Evolutionary conservation across 2,329 filamentous ascomycete species (phyloP), one percentile per base, ranked within the genome.

Genomic region (Dactylonectria estremocensis): DNA sequence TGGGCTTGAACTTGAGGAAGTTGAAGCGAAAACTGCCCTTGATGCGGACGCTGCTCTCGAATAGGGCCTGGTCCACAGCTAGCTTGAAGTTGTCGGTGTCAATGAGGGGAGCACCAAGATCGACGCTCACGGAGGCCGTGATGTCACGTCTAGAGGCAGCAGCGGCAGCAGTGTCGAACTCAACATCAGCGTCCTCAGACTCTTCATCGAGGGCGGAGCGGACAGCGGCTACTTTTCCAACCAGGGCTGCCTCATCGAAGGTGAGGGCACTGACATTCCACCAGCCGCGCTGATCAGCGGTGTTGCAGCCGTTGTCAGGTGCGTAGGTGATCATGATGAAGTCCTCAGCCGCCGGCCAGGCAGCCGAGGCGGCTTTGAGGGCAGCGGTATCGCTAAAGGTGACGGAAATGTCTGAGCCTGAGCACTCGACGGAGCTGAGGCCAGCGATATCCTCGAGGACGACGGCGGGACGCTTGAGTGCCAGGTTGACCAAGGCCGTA

Each of bases 361-460:
- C 13, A 11, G 35, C 13, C 2, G 35, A 37, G 35, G 35, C 35
- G 13, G 35, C 35, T 14, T 37, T 14, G 13, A 37, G 13, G 35
- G 13, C 35, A 10, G 35, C 35, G 35, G 10, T 37, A 14, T 37
- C 35, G 35, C 10, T 37, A 14, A 37, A 37, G 35, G 35, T 37
- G 10, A 37, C 9, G 35, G 35, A 10, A n/a, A 54, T 37, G 10
- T 54, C 24, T 10, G 50, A 54, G 10, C 31, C 50, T 24, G 50
- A 54, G 31, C 50, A 54, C 50, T 54, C 35, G 50, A 54, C 50
- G 11, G 50, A 54, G 28, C 50, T 16, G 50, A 54, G 50, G 11
- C 50, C 16, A 7, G 50, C 33, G 24, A 54, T 33, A 35, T 54
- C 50, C 50, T 54, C 50, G 16, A 54, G 50, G 6, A 54, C 50